These are phyloP conservation scores for Neofusicoccum parvum DNA, from an alignment of 2,329 filamentous ascomycete species.

Conservation along the genomic window DNA sequence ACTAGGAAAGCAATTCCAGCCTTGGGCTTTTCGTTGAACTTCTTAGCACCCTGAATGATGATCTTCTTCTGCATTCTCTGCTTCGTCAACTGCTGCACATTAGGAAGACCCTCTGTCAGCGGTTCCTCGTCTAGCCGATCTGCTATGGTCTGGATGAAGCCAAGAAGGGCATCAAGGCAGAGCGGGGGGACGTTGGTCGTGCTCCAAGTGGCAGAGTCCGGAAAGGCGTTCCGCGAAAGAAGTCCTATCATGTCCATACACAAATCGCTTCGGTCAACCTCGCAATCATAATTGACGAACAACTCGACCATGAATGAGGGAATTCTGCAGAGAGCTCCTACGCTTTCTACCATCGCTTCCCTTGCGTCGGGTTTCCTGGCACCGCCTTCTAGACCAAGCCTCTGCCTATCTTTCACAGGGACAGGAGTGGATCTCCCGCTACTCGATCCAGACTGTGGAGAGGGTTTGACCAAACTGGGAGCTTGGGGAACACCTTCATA, in stretches of 20 bases:
- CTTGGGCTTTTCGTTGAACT: conserved; percentile 96
- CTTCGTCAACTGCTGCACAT: conserved; percentile 65
- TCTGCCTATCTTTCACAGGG: conserved; percentile 87
- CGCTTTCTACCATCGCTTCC: conserved; percentile 97
- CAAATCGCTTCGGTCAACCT: conserved; percentile 84
- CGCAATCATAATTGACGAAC: conserved; percentile 98
- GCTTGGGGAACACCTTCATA: conserved; percentile 93
- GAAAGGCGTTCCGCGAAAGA: conserved; percentile 89
- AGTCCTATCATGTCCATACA: conserved; percentile 96
- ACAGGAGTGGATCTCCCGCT: conserved; percentile 90
- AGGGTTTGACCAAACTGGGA: conserved; percentile 80
- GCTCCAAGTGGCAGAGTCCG: conserved; percentile 97
- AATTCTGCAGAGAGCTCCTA: conserved; percentile 88
- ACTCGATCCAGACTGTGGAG: conserved; percentile 51
- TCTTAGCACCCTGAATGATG: conserved; percentile 82
- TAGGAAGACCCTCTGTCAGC: conserved; percentile 65
- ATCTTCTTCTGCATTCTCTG: conserved; percentile 80
- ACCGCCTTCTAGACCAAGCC: conserved; percentile 88
- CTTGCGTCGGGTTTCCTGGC: conserved; percentile 90
- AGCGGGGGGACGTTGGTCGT: conserved; percentile 96
- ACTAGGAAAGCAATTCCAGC: conserved; percentile 83
- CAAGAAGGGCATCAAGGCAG: conserved; percentile 86
- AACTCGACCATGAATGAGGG: conserved; percentile 93
- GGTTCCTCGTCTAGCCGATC: conserved; percentile 78
- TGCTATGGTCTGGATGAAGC: conserved; percentile 88